Conservation (phyloP, 768 basidiomycete genomes). For the Leccinum uliginosum region DNA sequence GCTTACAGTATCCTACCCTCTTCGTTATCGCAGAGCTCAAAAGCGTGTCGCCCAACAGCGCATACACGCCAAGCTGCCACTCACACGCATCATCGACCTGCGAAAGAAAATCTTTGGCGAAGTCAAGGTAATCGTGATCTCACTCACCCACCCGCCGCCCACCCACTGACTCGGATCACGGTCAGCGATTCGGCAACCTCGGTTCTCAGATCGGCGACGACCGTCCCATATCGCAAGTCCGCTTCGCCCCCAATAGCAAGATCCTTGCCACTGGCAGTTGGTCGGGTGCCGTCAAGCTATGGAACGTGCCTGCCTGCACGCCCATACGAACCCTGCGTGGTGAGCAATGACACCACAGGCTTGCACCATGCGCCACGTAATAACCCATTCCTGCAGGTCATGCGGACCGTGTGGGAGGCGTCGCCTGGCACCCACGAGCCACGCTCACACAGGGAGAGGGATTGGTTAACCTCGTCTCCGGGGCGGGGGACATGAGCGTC, state of each 20-base stretch:
- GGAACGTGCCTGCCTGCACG: constrained; percentile 92
- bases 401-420: constrained; percentile 86
- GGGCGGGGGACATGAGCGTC: constrained; percentile 82
- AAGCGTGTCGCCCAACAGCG: constrained; percentile 90
- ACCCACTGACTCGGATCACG: not conserved
- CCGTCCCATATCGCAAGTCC: constrained; percentile 87
- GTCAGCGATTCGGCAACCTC: constrained; percentile 81
- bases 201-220: constrained; percentile 99
- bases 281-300: constrained; percentile 92
- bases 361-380: not conserved
- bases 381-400: constrained; percentile 53
- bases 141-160: no score
- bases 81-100: constrained; percentile 86
- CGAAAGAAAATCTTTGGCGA: constrained; percentile 87
- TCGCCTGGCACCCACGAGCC: constrained; percentile 96
- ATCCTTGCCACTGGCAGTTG: constrained; percentile 91
- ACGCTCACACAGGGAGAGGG: constrained; percentile 65
- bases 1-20: constrained; percentile 57
- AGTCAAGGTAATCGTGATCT: constrained; percentile 64
- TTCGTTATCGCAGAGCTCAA: constrained; percentile 78
- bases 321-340: constrained; percentile 73
- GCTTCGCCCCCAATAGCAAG: constrained; percentile 89
- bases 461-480: constrained; percentile 81
- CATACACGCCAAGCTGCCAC: constrained; percentile 80
- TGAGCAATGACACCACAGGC: constrained; percentile 25